Conservation (phyloP, 2,329 filamentous ascomycete genomes). For the Myotisia sp. region DNA sequence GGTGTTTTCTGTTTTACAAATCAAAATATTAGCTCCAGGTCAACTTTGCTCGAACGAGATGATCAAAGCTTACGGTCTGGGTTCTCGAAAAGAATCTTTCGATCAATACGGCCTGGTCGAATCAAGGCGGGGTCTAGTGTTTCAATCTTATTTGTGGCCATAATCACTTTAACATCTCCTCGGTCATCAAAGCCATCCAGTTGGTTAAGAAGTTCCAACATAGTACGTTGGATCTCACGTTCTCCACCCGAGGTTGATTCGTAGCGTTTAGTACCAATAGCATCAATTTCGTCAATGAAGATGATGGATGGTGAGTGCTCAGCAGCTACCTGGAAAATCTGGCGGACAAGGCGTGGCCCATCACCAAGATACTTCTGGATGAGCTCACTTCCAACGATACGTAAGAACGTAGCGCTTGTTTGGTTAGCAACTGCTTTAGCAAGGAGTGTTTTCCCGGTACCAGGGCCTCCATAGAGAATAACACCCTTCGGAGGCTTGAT, state of each 20-base stretch:
- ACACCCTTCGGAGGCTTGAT: slow-evolving; percentile 99
- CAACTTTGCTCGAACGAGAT: neutral
- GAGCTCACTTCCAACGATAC: slow-evolving; percentile 90
- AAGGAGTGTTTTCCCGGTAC: slow-evolving; percentile 89
- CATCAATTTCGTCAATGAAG: slow-evolving; percentile 98
- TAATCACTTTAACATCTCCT: slow-evolving; percentile 97
- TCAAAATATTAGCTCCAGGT: slow-evolving; percentile 14
- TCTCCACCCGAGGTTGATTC: slow-evolving; percentile 95
- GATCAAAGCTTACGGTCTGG: slow-evolving; percentile 44
- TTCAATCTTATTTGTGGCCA: slow-evolving; percentile 99
- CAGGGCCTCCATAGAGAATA: slow-evolving; percentile 92
- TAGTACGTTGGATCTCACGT: slow-evolving; percentile 92
- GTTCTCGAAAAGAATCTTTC: slow-evolving; percentile 78
- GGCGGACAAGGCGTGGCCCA: slow-evolving; percentile 82
- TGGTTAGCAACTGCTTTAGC: slow-evolving; percentile 97
- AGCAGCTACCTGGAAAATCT: slow-evolving; percentile 78
- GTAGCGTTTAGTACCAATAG: slow-evolving; percentile 97
- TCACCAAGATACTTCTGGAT: slow-evolving; percentile 99
- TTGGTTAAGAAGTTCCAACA: slow-evolving; percentile 96
- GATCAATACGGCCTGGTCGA: slow-evolving; percentile 90
- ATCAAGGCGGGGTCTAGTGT: slow-evolving; percentile 92
- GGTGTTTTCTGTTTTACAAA: slow-evolving; percentile 66
- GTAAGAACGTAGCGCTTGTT: slow-evolving; percentile 94
- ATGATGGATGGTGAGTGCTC: slow-evolving; percentile 96
- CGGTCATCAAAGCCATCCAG: slow-evolving; percentile 97